Conservation (phyloP, 352 stramenopile species). For the Pythium pyrilobum region DNA sequence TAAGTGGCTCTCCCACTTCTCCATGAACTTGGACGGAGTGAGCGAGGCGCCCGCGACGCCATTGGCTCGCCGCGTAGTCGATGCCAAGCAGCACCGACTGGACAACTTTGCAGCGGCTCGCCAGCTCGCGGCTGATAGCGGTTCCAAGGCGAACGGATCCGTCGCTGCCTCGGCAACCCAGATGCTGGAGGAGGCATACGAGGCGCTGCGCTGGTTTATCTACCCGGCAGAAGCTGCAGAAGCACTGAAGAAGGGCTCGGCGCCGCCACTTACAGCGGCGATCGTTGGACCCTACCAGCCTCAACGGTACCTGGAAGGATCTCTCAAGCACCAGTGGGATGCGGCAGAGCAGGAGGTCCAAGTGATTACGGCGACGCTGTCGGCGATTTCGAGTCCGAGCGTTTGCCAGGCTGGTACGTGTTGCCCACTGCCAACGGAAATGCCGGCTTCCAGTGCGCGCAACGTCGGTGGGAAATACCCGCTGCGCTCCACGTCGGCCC, state of each 20-base stretch:
- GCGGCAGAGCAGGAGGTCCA: not conserved
- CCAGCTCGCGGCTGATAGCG: constrained; percentile 10
- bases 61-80: not conserved
- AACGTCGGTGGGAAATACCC: constrained; percentile 33
- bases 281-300: constrained; percentile 24
- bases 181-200: constrained; percentile 23
- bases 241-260: constrained; percentile 5
- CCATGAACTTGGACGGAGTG: not conserved
- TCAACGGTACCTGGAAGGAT: constrained; percentile 35
- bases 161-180: constrained; percentile 12
- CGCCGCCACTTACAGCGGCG: not conserved
- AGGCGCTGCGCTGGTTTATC: constrained; percentile 37
- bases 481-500: constrained; percentile 23
- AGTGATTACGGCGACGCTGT: not conserved
- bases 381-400: not conserved
- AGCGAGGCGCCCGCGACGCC: not conserved
- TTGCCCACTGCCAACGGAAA: not conserved
- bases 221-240: constrained; percentile 33
- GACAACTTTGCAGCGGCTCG: constrained; percentile 19
- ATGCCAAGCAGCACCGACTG: constrained; percentile 10
- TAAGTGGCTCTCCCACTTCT: constrained; percentile 23
- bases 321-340: constrained; percentile 44
- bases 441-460: not conserved
- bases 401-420: constrained; percentile 17
- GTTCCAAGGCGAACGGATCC: constrained; percentile 2